Base-by-base conservation (phyloP, 768 basidiomycete species). In the Leccinum rimulosum region DNA sequence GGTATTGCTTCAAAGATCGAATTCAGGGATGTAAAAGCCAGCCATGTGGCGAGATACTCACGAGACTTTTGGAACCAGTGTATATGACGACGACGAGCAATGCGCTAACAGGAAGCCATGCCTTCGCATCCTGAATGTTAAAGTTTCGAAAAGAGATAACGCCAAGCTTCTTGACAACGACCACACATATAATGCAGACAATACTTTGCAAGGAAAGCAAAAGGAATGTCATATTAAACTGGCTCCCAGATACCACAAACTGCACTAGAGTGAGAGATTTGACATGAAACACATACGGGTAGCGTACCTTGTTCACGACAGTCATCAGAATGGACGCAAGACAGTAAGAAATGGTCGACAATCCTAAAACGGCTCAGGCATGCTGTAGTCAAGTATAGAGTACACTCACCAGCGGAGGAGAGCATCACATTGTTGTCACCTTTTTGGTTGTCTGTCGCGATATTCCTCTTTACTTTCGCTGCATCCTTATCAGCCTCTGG, bases 151-250 rank as follows among this genome's bases (percentile, higher is more conserved):
- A 93, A 12, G 87, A 86, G 65, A 96, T 92, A 45, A 95, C 70
- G 30, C 91, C 86, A 10, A 85, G 49, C 61, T 79, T 86, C 76
- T 96, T 98, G 62, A 86, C 88, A 1, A 75, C 55, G 25, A 77
- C 67, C 19, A 98, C 97, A 70, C 89, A 93, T 2, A 78, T 70
- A 17, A 90, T 84, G 73, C 95, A 98, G 63, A 99, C 95, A 31
- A 82, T 74, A 2, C 92, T 93, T 71, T 99, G 97, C 57, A 98
- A 91, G 57, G 88, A 87, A 38, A 98, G 81, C 43, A 99, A 83
- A 48, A 98, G 80, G 70, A 98, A 98, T 64, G 91, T 98, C 97
- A 98, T 98, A 63, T 91, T 93, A 75, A 98, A 99, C 66, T 91
- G 74, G 31, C 80, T 80, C 6, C 97, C 97, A 2, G 95, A 98